Conservation (phyloP, 495 filamentous ascomycete genomes). For the Annulohypoxylon maeteangense region DNA sequence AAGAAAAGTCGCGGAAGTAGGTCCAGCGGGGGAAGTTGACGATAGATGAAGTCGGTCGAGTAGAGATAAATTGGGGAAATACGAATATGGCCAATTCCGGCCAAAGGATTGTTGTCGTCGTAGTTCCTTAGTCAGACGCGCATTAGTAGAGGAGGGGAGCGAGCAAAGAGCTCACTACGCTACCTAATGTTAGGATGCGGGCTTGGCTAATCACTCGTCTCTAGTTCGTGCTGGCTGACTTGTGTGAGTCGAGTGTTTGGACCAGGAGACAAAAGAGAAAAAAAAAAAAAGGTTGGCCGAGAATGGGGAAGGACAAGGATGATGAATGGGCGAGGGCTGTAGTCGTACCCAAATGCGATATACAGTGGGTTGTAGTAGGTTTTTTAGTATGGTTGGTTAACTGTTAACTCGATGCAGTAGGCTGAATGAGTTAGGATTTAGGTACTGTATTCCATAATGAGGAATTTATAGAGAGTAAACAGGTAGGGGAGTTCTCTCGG, state of each 20-base stretch:
- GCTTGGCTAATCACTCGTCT: slow-evolving; percentile 22
- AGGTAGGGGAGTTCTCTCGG: neutral
- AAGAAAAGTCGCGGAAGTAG: slow-evolving; percentile 7
- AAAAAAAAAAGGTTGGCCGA: slow-evolving; percentile 43
- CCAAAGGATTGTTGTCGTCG: slow-evolving; percentile 34
- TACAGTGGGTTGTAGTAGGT: slow-evolving; percentile 31
- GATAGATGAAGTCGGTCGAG: slow-evolving; percentile 16
- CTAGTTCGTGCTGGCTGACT: slow-evolving; percentile 15
- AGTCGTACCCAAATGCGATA: slow-evolving; percentile 47
- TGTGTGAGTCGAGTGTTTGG: slow-evolving; percentile 33
- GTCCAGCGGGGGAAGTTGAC: slow-evolving; percentile 15
- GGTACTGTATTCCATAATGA: slow-evolving; percentile 38
- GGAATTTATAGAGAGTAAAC: neutral
- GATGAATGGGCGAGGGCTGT: slow-evolving; percentile 36
- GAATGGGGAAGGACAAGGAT: slow-evolving; percentile 42
- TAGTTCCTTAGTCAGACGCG: slow-evolving; percentile 35
- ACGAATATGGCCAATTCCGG: slow-evolving; percentile 40
- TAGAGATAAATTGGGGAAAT: slow-evolving; percentile 36
- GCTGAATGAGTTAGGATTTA: slow-evolving; percentile 28
- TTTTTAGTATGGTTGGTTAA: neutral
- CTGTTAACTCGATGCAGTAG: slow-evolving; percentile 1
- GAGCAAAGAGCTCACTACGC: slow-evolving; percentile 32
- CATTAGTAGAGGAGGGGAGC: slow-evolving; percentile 31
- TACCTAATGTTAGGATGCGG: slow-evolving; percentile 19
- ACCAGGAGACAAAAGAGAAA: slow-evolving; percentile 33